A percentile compares a stretch with the other conserved stretches of the same genome.
Conservation (phyloP, 306 rosid genomes). For the Nissolia schottii region DNA sequence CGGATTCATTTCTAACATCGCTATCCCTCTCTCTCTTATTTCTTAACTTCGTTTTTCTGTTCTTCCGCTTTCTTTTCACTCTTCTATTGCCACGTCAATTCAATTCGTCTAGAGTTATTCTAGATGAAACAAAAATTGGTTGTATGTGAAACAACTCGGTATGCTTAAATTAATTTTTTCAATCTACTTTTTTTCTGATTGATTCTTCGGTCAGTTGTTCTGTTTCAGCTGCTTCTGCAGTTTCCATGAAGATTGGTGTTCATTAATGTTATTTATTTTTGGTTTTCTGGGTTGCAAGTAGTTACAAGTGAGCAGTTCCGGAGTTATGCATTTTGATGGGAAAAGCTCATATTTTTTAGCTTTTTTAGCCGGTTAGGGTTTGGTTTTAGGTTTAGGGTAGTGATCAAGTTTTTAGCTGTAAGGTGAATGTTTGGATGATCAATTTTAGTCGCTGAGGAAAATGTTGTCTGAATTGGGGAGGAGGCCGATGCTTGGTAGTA, state of each 20-base stretch:
- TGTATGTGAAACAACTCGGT: slow-evolving; percentile 11
- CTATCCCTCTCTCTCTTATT: slow-evolving; percentile 22
- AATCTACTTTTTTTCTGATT: background rate
- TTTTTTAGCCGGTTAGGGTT: slow-evolving; percentile 32
- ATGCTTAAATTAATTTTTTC: background rate
- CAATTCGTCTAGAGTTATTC: background rate
- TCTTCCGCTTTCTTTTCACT: background rate
- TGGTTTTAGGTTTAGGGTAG: slow-evolving; percentile 11
- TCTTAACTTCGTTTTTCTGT: slow-evolving; percentile 7
- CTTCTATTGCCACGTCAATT: background rate
- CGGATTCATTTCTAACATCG: slow-evolving; percentile 39
- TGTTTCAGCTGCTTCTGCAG: slow-evolving; percentile 14
- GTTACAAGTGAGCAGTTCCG: slow-evolving; percentile 21
- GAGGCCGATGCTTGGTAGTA: slow-evolving; percentile 68
- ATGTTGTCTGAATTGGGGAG: slow-evolving; percentile 85
- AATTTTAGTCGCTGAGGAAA: slow-evolving; percentile 27
- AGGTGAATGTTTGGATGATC: slow-evolving; percentile 6
- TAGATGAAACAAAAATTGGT: background rate
- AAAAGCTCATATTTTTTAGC: slow-evolving; percentile 25
- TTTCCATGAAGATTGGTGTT: slow-evolving; percentile 4
- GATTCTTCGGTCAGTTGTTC: slow-evolving; percentile 21
- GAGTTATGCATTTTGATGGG: slow-evolving; percentile 7
- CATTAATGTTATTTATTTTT: background rate
- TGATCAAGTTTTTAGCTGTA: slow-evolving; percentile 21
- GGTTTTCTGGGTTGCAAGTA: background rate